Base-by-base conservation (phyloP, 2,329 filamentous ascomycete genomes). In the Calonectria pteridis region DNA sequence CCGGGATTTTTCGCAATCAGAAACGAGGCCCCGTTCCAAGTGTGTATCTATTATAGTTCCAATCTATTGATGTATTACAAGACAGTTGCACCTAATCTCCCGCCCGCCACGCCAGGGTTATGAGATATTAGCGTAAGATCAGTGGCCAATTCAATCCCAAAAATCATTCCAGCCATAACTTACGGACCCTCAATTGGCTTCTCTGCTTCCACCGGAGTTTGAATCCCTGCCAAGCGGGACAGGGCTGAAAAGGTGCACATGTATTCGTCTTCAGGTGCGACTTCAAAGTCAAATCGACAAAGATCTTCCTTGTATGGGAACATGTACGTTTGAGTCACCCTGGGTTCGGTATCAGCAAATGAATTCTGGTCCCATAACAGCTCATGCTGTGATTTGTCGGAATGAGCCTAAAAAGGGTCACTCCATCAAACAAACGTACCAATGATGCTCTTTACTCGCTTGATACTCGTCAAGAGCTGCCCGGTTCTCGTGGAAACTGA, bases 301-400 rank as follows among this genome's bases (percentile, higher is more conserved):
- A 73, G 67, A 26, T 73, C 71, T 35, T 73, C 71, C 31, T 73
- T 73, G 66, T 31, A 73, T 9, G 71, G 71, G 29, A 73, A 71
- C 67, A 73, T 67, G 29, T 73, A 73, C 35, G 67, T 73, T 37
- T 73, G 67, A 16, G 71, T 73, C 26, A 73, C 71, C 71, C 71
- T 73, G n/a, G 4, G 1, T 40, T 49, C n/a, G n/a, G 20, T 4
- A 26, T 31, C 28, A 50, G 35, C 29, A 70, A 40, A 9, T 13
- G 16, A n/a, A 26, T 26, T 58, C n/a, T 6, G 10, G n/a, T 14
- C 16, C 7, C n/a, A 46, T 5, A 23, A 6, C 5, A 53, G 23
- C 2, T 18, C 14, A 18, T 16, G 16, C 26, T 6, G 50, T 53
- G 13, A 53, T 7, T 18, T 2, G 13, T 29, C 4, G 13, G 5